phyloP scores from a whole-genome alignment of 805 yeast species.

The Spathaspora boniae region DNA sequence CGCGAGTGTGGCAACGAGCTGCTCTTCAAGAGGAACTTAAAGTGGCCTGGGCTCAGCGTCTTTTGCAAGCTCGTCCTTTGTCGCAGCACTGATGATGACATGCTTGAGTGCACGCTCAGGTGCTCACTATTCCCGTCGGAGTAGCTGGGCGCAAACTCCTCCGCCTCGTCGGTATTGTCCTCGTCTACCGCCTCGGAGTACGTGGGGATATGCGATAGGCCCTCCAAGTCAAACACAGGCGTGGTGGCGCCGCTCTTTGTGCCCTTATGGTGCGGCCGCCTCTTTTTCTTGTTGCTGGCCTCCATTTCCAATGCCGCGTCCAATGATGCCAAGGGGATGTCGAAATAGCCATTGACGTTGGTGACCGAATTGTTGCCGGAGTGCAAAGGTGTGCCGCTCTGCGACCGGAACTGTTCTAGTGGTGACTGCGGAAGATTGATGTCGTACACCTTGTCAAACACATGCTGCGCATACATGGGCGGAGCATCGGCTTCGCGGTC shows the following conservation, averaged over 20 bases:
- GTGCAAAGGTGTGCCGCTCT: conserved; percentile 9
- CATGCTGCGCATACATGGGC: conserved; percentile 40
- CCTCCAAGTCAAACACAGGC: conserved; percentile 18
- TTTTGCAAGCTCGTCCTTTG: conserved; percentile 3
- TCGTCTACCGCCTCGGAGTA: conserved; percentile 39
- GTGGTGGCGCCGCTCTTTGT: neutral
- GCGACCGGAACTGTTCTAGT: conserved; percentile 27
- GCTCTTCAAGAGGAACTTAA: conserved; percentile 7
- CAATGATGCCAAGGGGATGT: conserved; percentile 4
- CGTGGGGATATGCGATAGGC: conserved; percentile 34
- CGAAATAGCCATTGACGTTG: conserved; percentile 7
- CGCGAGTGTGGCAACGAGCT: conserved; percentile 8
- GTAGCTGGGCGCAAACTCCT: conserved; percentile 10
- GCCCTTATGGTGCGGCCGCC: too few relatives aligned
- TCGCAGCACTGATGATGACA: conserved; percentile 1
- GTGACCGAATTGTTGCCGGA: conserved; percentile 9
- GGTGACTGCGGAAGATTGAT: conserved; percentile 32
- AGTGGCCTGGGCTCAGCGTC: conserved; percentile 5
- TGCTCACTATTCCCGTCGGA: conserved; percentile 2
- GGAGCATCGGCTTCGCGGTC: conserved; percentile 36
- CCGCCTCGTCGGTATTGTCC: conserved; percentile 21
- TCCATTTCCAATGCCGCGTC: conserved; percentile 4
- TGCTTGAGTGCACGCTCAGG: too few relatives aligned
- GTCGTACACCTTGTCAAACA: conserved; percentile 37
- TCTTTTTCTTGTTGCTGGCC: conserved; percentile 2